A percentile compares a stretch with the other conserved stretches of the same genome.
Conservation (phyloP, 441 rosid species). For the Populus trichocarpa region DNA sequence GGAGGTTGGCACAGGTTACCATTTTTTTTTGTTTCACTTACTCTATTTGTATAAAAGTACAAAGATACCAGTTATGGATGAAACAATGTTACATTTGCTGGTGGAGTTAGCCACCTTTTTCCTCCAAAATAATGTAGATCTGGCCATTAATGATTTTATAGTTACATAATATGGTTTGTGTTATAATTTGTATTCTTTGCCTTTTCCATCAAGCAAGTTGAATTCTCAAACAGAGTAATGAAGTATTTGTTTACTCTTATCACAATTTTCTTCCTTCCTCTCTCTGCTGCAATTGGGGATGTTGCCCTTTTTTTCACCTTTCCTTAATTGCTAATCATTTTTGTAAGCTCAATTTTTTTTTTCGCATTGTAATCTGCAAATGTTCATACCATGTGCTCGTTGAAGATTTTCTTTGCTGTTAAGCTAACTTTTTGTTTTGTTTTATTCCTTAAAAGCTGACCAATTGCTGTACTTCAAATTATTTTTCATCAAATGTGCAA, state of each 20-base stretch:
- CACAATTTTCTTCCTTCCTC: not conserved
- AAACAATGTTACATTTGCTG: not conserved
- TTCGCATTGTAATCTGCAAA: not conserved
- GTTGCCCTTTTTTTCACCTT: not conserved
- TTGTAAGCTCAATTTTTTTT: not conserved
- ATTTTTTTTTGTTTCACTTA: not conserved
- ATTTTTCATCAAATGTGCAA: not conserved
- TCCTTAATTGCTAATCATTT: not conserved
- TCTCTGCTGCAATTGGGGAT: not conserved
- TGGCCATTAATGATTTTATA: not conserved
- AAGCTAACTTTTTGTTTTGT: not conserved
- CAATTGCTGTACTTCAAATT: not conserved
- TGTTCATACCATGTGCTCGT: not conserved
- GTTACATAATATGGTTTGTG: not conserved
- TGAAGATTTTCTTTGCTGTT: not conserved
- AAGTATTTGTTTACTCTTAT: not conserved
- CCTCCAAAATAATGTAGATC: not conserved
- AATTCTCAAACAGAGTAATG: not conserved
- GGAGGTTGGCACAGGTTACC: conserved; percentile 97
- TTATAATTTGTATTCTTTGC: not conserved
- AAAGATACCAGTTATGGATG: not conserved
- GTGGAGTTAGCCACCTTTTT: not conserved
- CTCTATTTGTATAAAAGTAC: not conserved
- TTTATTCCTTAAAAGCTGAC: not conserved
- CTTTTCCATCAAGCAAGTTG: not conserved